phyloP scores from a whole-genome alignment of 2,329 filamentous ascomycete species.

The Tolypocladium sp. region DNA sequence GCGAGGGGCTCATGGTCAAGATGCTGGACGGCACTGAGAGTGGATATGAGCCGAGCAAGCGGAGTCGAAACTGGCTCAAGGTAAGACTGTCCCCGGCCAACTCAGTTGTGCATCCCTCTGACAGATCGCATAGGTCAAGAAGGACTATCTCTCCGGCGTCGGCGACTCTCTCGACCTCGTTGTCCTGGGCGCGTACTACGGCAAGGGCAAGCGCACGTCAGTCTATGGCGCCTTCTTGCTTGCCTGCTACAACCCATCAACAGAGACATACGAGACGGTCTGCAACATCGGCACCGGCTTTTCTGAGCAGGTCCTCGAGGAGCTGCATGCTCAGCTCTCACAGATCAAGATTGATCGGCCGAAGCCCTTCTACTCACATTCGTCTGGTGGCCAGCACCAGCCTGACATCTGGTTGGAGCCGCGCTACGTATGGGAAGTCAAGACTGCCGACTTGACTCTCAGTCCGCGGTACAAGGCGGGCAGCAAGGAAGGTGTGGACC shows the following conservation, averaged over 20 bases:
- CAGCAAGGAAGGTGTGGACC: slow-evolving; percentile 67
- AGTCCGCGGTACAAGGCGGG: slow-evolving; percentile 92
- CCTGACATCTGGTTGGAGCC: slow-evolving; percentile 99
- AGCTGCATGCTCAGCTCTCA: slow-evolving; percentile 67
- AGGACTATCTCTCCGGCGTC: slow-evolving; percentile 89
- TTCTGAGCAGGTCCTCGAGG: slow-evolving; percentile 86
- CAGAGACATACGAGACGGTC: slow-evolving; percentile 83
- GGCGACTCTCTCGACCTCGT: slow-evolving; percentile 96
- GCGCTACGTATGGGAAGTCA: slow-evolving; percentile 91
- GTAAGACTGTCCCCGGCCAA: slow-evolving; percentile 29
- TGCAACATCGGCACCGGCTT: slow-evolving; percentile 99
- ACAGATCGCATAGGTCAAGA: slow-evolving; percentile 63
- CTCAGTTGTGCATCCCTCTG: background rate
- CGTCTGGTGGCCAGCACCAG: slow-evolving; percentile 76
- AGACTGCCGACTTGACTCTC: slow-evolving; percentile 88
- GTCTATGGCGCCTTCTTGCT: slow-evolving; percentile 94
- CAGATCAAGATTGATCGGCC: slow-evolving; percentile 76
- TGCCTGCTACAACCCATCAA: slow-evolving; percentile 77
- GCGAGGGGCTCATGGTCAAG: slow-evolving; percentile 98
- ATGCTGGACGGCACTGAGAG: slow-evolving; percentile 93
- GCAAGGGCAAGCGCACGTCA: slow-evolving; percentile 89
- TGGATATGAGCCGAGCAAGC: slow-evolving; percentile 91
- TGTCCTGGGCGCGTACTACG: slow-evolving; percentile 87
- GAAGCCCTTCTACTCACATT: slow-evolving; percentile 92
- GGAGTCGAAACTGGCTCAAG: slow-evolving; percentile 97